phyloP scores from a whole-genome alignment of 2,329 filamentous ascomycete genomes.

The Chrysosporium queenslandicum region DNA sequence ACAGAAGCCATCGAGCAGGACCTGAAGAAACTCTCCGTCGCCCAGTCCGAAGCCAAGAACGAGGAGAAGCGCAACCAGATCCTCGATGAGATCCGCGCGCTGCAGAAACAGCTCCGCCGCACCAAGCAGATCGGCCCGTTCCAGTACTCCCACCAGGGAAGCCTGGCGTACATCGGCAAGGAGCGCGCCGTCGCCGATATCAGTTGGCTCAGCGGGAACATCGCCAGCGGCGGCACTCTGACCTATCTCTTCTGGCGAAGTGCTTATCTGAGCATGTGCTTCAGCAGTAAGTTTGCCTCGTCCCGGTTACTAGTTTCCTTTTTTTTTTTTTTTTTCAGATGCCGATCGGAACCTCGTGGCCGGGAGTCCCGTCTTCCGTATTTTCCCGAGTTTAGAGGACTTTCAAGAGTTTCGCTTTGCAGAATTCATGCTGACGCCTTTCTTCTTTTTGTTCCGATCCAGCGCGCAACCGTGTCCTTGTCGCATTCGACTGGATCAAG shows the following conservation, averaged over 20 bases:
- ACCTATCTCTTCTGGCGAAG: slow-evolving; percentile 98
- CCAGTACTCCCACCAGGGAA: slow-evolving; percentile 96
- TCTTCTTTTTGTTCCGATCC: slow-evolving; percentile 6
- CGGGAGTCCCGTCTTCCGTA: too few relatives aligned
- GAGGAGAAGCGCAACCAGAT: slow-evolving; percentile 48
- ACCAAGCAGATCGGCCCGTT: slow-evolving; percentile 95
- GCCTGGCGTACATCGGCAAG: slow-evolving; percentile 92
- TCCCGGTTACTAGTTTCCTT: not conserved
- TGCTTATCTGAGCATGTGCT: slow-evolving; percentile 99
- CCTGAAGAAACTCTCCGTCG: slow-evolving; percentile 57
- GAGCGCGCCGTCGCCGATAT: slow-evolving; percentile 97
- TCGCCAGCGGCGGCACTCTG: slow-evolving; percentile 83
- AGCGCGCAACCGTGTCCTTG: slow-evolving; percentile 90
- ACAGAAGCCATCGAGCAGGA: slow-evolving; percentile 71
- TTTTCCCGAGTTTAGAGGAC: slow-evolving; percentile 11
- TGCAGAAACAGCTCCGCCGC: slow-evolving; percentile 76
- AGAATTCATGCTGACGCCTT: too few relatives aligned
- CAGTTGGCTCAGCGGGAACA: slow-evolving; percentile 92
- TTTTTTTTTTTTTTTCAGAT: not conserved
- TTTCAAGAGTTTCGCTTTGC: too few relatives aligned
- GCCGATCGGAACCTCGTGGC: too few relatives aligned
- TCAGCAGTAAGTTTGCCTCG: slow-evolving; percentile 68
- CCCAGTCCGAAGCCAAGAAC: slow-evolving; percentile 57
- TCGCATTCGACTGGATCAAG: slow-evolving; percentile 92
- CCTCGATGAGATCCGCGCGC: slow-evolving; percentile 67